Conservation (phyloP, 139 green algal genomes). For the Dunaliella primolecta region DNA sequence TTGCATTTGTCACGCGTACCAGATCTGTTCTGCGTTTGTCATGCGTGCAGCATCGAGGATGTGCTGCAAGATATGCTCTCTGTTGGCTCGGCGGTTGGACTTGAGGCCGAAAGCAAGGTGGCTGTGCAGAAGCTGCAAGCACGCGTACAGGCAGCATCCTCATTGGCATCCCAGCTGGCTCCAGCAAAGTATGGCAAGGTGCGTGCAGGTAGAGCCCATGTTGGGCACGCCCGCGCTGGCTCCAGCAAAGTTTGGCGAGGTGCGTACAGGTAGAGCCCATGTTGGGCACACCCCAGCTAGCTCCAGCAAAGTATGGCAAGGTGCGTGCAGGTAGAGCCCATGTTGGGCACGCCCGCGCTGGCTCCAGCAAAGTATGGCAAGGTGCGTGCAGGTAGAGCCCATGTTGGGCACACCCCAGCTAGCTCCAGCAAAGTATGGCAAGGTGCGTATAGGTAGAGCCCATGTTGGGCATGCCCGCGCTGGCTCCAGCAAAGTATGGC, state of each 20-base stretch:
- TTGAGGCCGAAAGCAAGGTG: neutral
- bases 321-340: neutral
- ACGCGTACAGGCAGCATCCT: neutral
- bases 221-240: neutral
- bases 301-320: neutral
- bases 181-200: conserved; percentile 1
- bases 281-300: neutral
- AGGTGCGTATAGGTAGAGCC: too few species aligned
- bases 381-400: too few species aligned
- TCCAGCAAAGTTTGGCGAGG: neutral
- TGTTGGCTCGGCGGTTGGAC: neutral
- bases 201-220: neutral
- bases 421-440: too few species aligned
- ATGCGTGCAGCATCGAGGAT: neutral
- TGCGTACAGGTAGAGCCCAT: neutral
- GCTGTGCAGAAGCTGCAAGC: neutral
- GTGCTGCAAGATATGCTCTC: neutral
- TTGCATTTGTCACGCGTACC: too few species aligned
- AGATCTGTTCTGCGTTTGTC: too few species aligned
- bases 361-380: neutral
- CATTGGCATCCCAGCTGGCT: neutral
- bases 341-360: neutral
- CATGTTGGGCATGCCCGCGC: too few species aligned
- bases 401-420: too few species aligned
- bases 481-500: too few species aligned